Percentiles rank a stretch among this genome's conserved stretches.
phyloP scores from a whole-genome alignment of 495 filamentous ascomycete genomes.

The Annulohypoxylon maeteangense region DNA sequence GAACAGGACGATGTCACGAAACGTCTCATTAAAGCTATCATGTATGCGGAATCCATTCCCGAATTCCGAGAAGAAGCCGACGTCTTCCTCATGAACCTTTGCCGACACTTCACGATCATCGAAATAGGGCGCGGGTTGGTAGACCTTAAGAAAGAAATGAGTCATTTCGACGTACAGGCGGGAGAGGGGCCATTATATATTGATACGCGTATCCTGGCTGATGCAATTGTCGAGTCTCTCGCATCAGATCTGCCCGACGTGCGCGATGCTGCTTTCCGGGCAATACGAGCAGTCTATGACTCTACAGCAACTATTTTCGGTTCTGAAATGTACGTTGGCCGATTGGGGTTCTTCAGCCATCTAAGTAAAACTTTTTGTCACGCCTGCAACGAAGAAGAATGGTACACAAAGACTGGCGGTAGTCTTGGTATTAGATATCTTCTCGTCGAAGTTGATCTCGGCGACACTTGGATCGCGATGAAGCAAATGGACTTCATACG shows the following conservation, averaged over 20 bases:
- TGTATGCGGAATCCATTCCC: slow-evolving; percentile 84
- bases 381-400: slow-evolving; percentile 94
- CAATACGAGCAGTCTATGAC: slow-evolving; percentile 79
- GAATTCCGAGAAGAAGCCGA: slow-evolving; percentile 80
- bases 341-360: slow-evolving; percentile 83
- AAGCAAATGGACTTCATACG: slow-evolving; percentile 86
- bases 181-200: slow-evolving; percentile 89
- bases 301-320: slow-evolving; percentile 86
- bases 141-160: slow-evolving; percentile 74
- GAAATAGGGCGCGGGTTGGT: slow-evolving; percentile 85
- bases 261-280: slow-evolving; percentile 83
- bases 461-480: slow-evolving; percentile 81
- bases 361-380: slow-evolving; percentile 87
- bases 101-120: slow-evolving; percentile 89
- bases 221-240: slow-evolving; percentile 87
- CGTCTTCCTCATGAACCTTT: slow-evolving; percentile 78
- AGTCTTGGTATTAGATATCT: slow-evolving; percentile 87
- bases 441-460: slow-evolving; percentile 80
- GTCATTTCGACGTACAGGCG: slow-evolving; percentile 81
- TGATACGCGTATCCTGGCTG: slow-evolving; percentile 84
- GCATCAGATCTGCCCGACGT: slow-evolving; percentile 82
- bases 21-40: slow-evolving; percentile 86
- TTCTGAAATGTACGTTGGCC: slow-evolving; percentile 70
- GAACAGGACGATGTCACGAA: slow-evolving; percentile 82
- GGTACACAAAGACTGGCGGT: slow-evolving; percentile 95